Evolutionary conservation across 768 basidiomycete species (phyloP).

Genomic region (Lenzites betulinus): DNA sequence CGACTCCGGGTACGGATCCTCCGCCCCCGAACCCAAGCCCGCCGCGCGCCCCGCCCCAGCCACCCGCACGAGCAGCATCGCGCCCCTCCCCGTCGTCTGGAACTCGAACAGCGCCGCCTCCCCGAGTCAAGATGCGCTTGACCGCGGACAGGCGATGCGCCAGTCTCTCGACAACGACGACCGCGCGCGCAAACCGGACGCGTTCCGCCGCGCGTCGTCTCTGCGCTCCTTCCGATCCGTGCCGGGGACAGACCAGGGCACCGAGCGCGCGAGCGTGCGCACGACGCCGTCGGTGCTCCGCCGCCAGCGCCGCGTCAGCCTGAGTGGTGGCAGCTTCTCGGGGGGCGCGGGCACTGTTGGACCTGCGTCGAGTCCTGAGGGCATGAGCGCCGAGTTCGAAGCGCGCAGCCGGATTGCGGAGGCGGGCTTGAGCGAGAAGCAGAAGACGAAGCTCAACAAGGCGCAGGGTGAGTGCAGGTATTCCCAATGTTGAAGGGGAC

Average conservation of each 20-base stretch:
- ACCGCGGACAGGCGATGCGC: not conserved
- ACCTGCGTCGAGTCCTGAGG: conserved; percentile 42
- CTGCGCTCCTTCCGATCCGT: conserved; percentile 29
- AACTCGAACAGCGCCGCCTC: conserved; percentile 18
- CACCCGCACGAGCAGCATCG: conserved; percentile 8
- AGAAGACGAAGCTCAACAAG: conserved; percentile 53
- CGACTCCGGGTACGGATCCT: conserved; percentile 28
- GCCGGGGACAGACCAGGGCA: not conserved
- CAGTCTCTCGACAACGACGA: conserved; percentile 3
- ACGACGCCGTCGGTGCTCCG: conserved; percentile 13
- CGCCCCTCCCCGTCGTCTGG: conserved; percentile 32
- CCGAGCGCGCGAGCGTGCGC: conserved; percentile 19
- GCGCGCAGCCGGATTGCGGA: conserved; percentile 50
- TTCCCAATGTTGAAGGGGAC: not conserved
- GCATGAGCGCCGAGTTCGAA: conserved; percentile 42
- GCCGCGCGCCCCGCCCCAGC: conserved; percentile 1
- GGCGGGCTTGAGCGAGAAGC: conserved; percentile 47
- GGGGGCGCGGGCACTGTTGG: conserved; percentile 57
- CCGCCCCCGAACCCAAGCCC: not conserved
- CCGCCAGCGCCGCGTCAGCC: conserved; percentile 23
- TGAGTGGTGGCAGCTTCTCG: conserved; percentile 44
- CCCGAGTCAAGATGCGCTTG: not conserved
- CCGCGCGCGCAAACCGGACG: not conserved
- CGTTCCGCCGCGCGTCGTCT: conserved; percentile 23
- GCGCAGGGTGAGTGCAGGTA: conserved; percentile 51